A percentile compares a stretch with the other conserved stretches of the same genome.
Evolutionary conservation across 306 rosid genomes (phyloP).

Genomic region (Glycyrrhiza uralensis): DNA sequence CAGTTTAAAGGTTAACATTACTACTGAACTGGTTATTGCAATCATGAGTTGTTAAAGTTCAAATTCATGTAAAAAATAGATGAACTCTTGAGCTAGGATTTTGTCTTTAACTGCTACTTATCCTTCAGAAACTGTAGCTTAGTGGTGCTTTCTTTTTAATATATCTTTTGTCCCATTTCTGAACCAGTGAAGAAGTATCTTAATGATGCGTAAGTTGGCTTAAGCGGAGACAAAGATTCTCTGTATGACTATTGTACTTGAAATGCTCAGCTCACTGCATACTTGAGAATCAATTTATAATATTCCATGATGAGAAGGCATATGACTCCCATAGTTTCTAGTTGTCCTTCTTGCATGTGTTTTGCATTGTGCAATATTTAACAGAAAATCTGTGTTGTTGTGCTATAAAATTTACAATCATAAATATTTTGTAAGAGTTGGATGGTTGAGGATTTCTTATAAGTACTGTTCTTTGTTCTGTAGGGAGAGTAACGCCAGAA

Average conservation of each 20-base stretch:
- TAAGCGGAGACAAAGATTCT: no score
- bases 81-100: not conserved
- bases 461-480: constrained; percentile 12
- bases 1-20: no score
- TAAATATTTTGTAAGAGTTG: not conserved
- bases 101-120: not conserved
- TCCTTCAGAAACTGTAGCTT: not conserved
- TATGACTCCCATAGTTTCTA: not conserved
- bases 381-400: not conserved
- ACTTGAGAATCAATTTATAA: not conserved
- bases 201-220: no score
- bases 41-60: no score
- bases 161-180: not conserved
- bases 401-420: not conserved
- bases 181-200: not conserved
- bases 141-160: not conserved
- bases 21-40: no score
- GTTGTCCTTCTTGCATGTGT: not conserved
- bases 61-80: not conserved
- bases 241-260: not conserved
- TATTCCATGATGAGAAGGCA: not conserved
- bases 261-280: not conserved
- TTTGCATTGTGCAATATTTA: not conserved
- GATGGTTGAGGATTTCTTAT: constrained; percentile 9
- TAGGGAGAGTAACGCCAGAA: constrained; percentile 82